Base-by-base conservation (phyloP, 139 green algal species). In the Yamagishiella unicocca region DNA sequence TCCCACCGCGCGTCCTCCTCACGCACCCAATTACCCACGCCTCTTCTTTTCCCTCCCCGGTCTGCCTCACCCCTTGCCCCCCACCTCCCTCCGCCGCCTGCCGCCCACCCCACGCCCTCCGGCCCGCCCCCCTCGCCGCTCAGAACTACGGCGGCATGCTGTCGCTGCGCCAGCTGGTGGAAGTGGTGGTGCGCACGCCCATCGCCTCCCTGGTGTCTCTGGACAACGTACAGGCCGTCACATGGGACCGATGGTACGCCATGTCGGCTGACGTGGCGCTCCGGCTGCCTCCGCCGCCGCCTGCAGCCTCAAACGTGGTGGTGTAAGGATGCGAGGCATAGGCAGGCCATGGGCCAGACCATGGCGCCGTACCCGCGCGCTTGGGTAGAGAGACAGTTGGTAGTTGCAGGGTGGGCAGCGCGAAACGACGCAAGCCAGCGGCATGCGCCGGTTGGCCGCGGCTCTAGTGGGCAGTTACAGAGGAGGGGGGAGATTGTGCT, bases 91-190 rank as follows among this genome's bases (percentile, higher is more conserved):
- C 50, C 58, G 58, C 5, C 38, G 37, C n/a, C n/a, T n/a, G n/a
- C n/a, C n/a, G n/a, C n/a, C n/a, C n/a, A n/a, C n/a, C n/a, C n/a
- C n/a, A n/a, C n/a, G n/a, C n/a, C n/a, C n/a, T n/a, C 19, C 58
- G 6, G 22, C n/a, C 58, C 58, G 58, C 58, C 19, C 22, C 19
- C 22, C 14, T 67, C 58, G 19, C 22, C 58, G 19, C 58, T 25
- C 61, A 86, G 82, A 87, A 62, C 82, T 87, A 87, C 67, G 82
- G 82, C 46, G 25, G 35, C 31, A 46, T 79, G 67, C 33, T 22
- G 24, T 71, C 82, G 5, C 67, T 87, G 46, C 46, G 27, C 7
- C 82, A 87, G 82, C 67, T 72, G 67, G 31, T 80, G 24, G 67
- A 87, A 50, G 6, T 62, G 67, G 29, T 71, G 67, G 67, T 87